Evolutionary conservation across 805 yeast genomes (phyloP).

Genomic region (Wickerhamomyces rabaulensis): DNA sequence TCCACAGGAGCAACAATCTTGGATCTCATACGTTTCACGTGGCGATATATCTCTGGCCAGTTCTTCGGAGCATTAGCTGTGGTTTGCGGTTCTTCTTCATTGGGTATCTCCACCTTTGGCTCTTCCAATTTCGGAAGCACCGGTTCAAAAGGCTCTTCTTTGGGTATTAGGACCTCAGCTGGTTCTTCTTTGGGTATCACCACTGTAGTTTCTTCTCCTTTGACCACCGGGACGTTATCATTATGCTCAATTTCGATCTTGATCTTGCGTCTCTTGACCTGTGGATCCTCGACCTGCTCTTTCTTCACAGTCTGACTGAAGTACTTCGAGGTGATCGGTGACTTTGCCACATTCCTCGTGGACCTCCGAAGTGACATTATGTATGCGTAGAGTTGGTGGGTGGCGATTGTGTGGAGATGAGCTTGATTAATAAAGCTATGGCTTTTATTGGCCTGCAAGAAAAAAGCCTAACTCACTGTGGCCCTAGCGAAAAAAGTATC

Average conservation of each 20-base stretch:
- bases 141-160: neutral
- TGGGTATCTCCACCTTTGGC: neutral
- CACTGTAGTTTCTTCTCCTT: neutral
- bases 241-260: neutral
- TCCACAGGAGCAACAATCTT: conserved; percentile 80
- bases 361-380: neutral
- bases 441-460: too few relatives aligned
- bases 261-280: neutral
- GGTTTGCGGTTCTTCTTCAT: neutral
- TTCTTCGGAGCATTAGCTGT: conserved; percentile 31
- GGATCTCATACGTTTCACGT: conserved; percentile 61
- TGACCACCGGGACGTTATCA: neutral
- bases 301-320: neutral
- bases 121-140: neutral
- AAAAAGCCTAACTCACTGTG: too few relatives aligned
- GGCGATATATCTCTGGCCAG: conserved; percentile 53
- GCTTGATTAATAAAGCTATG: neutral
- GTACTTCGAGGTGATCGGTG: neutral
- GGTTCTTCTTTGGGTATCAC: neutral
- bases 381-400: neutral
- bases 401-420: neutral
- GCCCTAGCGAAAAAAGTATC: too few relatives aligned
- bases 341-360: neutral
- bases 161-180: neutral
- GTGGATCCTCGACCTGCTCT: neutral